A percentile compares a stretch with the other conserved stretches of the same genome.
phyloP scores from a whole-genome alignment of 371 early-diverging fungal species.

The Mortierella sp. region DNA sequence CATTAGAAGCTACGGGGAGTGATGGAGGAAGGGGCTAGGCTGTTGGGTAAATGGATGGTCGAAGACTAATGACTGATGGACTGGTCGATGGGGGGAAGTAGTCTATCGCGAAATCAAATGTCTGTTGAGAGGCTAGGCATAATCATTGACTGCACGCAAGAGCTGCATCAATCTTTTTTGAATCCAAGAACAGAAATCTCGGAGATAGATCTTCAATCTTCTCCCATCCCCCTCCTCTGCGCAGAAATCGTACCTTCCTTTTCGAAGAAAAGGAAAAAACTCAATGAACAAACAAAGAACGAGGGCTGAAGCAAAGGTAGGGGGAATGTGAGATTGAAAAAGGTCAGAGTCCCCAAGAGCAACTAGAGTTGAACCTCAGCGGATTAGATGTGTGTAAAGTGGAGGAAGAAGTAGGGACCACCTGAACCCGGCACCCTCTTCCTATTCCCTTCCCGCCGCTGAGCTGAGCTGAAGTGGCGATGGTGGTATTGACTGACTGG shows the following conservation, averaged over 20 bases:
- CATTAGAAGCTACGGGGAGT: background rate
- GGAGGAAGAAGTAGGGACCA: background rate
- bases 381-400: background rate
- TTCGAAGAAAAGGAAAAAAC: too few relatives aligned
- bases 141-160: background rate
- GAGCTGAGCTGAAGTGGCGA: background rate
- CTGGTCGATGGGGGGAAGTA: too few relatives aligned
- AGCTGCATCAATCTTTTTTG: background rate
- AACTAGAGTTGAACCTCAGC: slow-evolving; percentile 2
- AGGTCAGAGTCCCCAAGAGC: background rate
- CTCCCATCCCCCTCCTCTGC: background rate
- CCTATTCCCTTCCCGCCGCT: background rate
- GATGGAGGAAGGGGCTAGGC: background rate
- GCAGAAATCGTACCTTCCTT: background rate
- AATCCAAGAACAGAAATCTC: background rate
- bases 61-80: too few relatives aligned
- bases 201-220: slow-evolving; percentile 11
- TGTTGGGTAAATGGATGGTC: background rate
- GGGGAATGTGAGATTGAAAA: background rate
- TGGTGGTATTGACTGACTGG: background rate
- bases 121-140: too few relatives aligned
- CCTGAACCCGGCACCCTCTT: background rate
- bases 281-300: too few relatives aligned
- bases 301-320: background rate
- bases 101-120: too few relatives aligned